Base-by-base conservation (phyloP, 2,329 filamentous ascomycete species). In the Xylariales sp. region DNA sequence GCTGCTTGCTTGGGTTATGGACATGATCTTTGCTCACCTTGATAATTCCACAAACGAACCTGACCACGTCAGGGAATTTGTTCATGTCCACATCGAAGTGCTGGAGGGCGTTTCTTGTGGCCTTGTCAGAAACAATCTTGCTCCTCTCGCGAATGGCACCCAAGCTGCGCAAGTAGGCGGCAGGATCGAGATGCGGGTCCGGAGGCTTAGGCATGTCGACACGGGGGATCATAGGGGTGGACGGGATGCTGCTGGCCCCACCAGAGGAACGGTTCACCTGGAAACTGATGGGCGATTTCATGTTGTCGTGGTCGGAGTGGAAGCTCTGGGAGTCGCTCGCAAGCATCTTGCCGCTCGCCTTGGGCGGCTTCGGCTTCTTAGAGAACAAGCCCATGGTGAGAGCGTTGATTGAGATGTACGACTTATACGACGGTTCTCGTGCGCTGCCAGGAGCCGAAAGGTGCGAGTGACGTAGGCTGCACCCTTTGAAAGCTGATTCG, bases 21-120 rank as follows among this genome's bases (percentile, higher is more conserved):
- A n/a, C n/a, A n/a, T n/a, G n/a, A n/a, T n/a, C n/a, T n/a, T n/a
- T n/a, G 29, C 72, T 49, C 67, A 90, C 89, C 84, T 94, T 95
- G 69, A 96, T 95, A 47, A 96, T 91, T 28, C 85, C 83, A n/a
- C 91, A 83, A 8, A 95, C 85, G 59, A 95, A 95, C 30, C 76
- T 76, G 12, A 90, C 88, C 1, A 91, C 91, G 47, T 91, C 85
- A 31, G 73, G 65, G 59, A 95, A 91, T 63, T 91, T 94, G 63
- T 63, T 65, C 73, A 90, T 80, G 61, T 96, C 90, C 33, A 95
- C 88, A 47, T 87, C 83, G 53, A 96, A 96, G 60, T 96, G 90
- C 50, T 77, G 78, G 44, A 95, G 74, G 50, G 85, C 73, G 55
- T 95, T 88, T 48, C 72, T 74, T 53, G 85, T 72, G 8, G 89